These are phyloP conservation scores for Nyctanthes arbortristis DNA, from an alignment of 257 asterid genomes.

Conservation along the genomic window DNA sequence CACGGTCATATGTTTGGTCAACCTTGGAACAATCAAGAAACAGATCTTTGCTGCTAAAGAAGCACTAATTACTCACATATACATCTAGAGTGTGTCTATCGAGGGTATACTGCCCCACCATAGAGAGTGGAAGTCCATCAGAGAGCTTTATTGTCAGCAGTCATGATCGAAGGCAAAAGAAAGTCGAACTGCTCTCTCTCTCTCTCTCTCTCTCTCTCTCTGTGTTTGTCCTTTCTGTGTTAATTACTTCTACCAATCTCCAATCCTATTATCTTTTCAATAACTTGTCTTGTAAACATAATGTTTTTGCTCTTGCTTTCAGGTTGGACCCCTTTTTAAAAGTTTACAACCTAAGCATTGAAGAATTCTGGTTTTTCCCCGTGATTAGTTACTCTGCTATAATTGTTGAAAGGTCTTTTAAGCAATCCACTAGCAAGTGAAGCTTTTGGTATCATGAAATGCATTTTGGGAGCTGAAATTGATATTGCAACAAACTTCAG, in stretches of 20 bases:
- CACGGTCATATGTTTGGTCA: constrained; percentile 20
- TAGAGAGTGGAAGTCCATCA: constrained; percentile 27
- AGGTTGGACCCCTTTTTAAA: constrained; percentile 37
- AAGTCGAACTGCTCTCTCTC: constrained; percentile 14
- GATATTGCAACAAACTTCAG: constrained; percentile 45
- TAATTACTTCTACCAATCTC: constrained; percentile 6
- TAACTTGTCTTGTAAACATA: constrained; percentile 30
- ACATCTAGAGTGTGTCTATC: background rate
- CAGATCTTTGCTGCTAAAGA: constrained; percentile 10
- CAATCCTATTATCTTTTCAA: constrained; percentile 14
- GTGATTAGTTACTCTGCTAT: constrained; percentile 27
- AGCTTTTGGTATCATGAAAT: constrained; percentile 24
- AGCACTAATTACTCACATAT: constrained; percentile 16
- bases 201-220: constrained; percentile 5
- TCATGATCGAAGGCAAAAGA: constrained; percentile 29
- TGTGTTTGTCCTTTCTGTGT: too few relatives aligned
- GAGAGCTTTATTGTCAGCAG: constrained; percentile 17
- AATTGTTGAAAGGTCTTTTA: constrained; percentile 34
- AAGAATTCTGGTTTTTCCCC: constrained; percentile 17
- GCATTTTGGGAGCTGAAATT: constrained; percentile 30
- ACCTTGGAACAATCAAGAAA: constrained; percentile 19
- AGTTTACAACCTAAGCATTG: constrained; percentile 17
- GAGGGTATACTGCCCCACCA: constrained; percentile 21
- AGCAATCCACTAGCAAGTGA: constrained; percentile 45
- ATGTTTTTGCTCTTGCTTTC: constrained; percentile 23